Evolutionary conservation across 2,329 filamentous ascomycete species (phyloP).

Genomic region (Talaromyces sp.): DNA sequence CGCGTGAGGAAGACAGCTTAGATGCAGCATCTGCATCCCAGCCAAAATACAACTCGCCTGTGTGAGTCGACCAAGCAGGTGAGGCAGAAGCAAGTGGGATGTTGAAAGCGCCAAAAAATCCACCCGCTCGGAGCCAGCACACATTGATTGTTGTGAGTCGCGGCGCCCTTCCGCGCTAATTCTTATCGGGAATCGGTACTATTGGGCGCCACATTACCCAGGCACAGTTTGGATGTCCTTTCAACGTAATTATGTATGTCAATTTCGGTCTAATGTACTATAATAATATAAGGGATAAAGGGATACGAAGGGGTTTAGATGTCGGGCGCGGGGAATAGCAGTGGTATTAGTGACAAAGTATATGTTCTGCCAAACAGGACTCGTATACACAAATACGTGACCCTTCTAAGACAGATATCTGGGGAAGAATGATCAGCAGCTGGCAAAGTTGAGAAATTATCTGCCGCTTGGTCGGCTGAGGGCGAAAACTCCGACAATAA

Average conservation of each 20-base stretch:
- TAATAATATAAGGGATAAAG: neutral
- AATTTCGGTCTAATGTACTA: neutral
- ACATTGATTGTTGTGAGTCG: constrained; percentile 5
- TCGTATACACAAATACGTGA: neutral
- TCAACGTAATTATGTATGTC: neutral
- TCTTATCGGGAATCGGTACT: constrained; percentile 5
- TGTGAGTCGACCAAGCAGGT: constrained; percentile 10
- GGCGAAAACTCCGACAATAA: constrained; percentile 89
- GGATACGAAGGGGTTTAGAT: neutral
- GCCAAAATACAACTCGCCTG: constrained; percentile 15
- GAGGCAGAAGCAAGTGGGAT: constrained; percentile 17
- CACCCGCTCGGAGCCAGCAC: constrained; percentile 3
- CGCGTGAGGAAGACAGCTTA: constrained; percentile 14
- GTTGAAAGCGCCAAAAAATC: constrained; percentile 14
- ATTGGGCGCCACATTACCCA: neutral
- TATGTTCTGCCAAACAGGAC: neutral
- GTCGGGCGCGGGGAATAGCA: neutral
- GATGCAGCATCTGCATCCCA: constrained; percentile 24
- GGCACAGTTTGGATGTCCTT: neutral
- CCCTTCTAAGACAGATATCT: neutral
- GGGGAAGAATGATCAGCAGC: neutral
- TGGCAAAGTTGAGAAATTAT: constrained; percentile 17
- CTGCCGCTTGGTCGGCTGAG: constrained; percentile 64
- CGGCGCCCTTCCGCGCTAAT: constrained; percentile 8
- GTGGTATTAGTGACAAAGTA: neutral